Base-by-base conservation (phyloP, 371 early-diverging fungal genomes). In the Haplosporangium sp. region DNA sequence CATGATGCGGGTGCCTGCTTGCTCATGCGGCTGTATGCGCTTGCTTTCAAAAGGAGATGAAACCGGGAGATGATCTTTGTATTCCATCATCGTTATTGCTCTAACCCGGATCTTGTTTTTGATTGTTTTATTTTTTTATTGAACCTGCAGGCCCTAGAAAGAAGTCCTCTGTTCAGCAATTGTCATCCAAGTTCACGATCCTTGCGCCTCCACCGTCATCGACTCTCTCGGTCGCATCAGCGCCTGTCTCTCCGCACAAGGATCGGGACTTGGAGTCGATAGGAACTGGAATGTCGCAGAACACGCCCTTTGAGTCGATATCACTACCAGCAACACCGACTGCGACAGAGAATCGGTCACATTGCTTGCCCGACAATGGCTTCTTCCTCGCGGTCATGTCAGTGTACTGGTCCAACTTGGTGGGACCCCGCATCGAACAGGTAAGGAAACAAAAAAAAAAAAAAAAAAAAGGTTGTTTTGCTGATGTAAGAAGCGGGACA, bases 401-500 rank as follows among this genome's bases (percentile, higher is more conserved):
- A 20, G 80, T 89, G 29, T 86, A 86, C 48, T 89, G 89, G 89
- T 89, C 89, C 9, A 87, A 89, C 61, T 73, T 89, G n/a, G 77
- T 86, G 10, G 89, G 89, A 0, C 89, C 89, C 21, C 86, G 87
- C 61, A 86, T 86, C 45, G 86, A 86, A 41, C 87, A 86, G 62
- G 83, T 87, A 29, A 29, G 29, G 4, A 29, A 29, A 29, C 29
- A 29, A 29, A 29, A 1, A 29, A 29, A 29, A 55, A 81, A 83
- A 81, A 42, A 18, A 55, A 21, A 38, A 38, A 48, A 37, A 16
- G n/a, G 45, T 55, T 14, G 10, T 53, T 62, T 18, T 21, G 62
- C 50, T 61, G 59, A 60, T 56, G 64, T 64, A 64, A 64, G 29
- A 29, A 29, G 29, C 29, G 4, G 29, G 29, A 29, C 29, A 29